These are phyloP conservation scores for Xylaria sp. DNA, from an alignment of 2,329 filamentous ascomycete genomes.

Conservation along the genomic window DNA sequence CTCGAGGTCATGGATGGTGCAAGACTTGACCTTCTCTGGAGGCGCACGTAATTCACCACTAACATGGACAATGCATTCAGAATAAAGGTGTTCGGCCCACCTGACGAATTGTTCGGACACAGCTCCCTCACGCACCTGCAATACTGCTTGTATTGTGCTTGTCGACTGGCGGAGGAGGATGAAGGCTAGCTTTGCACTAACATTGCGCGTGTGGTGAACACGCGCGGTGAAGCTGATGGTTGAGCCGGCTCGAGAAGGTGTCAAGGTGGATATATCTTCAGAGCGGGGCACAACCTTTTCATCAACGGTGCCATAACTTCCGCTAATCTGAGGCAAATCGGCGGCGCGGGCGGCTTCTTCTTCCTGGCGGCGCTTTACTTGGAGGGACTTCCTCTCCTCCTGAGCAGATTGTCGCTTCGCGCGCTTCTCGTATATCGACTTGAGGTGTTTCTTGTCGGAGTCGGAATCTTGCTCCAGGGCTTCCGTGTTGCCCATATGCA, in stretches of 20 bases:
- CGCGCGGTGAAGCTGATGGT: conserved; percentile 75
- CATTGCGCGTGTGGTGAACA: conserved; percentile 80
- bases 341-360: conserved; percentile 48
- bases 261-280: conserved; percentile 41
- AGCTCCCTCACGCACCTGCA: conserved; percentile 65
- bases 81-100: conserved; percentile 85
- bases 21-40: conserved; percentile 78
- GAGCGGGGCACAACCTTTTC: conserved; percentile 59
- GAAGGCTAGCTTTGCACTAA: conserved; percentile 87
- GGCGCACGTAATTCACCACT: conserved; percentile 78
- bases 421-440: conserved; percentile 49
- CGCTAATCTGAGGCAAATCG: conserved; percentile 44
- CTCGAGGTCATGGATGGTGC: conserved; percentile 80
- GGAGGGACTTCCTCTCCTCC: conserved; percentile 49
- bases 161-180: conserved; percentile 87
- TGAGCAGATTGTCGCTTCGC: conserved; percentile 51
- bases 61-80: conserved; percentile 82
- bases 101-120: conserved; percentile 81
- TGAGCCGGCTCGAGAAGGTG: conserved; percentile 65
- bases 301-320: conserved; percentile 45
- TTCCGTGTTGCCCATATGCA: conserved; percentile 52
- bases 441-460: conserved; percentile 48
- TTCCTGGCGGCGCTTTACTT: conserved; percentile 51
- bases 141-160: conserved; percentile 84
- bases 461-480: conserved; percentile 48